Evolutionary conservation across 139 green algal genomes (phyloP), one percentile per base, ranked within the genome.

Genomic region (Haematococcus lacustris): DNA sequence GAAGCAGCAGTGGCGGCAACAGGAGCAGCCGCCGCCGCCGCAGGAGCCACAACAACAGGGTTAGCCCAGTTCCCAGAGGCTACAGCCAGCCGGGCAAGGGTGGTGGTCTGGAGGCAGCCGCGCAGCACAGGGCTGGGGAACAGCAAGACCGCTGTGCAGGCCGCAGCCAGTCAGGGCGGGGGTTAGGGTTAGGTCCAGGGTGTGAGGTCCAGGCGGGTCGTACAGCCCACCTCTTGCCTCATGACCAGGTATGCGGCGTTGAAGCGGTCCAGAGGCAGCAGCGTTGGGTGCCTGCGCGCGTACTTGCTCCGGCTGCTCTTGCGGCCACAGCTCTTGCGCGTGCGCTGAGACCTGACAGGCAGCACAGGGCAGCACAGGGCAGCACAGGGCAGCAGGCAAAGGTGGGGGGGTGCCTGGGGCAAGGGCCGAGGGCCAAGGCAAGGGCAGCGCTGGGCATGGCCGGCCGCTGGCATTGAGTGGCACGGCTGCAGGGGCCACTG

Each of bases 221-320:
- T n/a, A n/a, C n/a, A n/a, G 13, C 72, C 25, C 38, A 43, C 64
- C 59, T 73, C 38, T 30, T 68, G 35, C 51, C 68, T 2, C n/a
- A 71, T 34, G 1, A 17, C 33, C 40, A 76, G 32, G 70, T 77
- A 76, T 21, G 67, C 80, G n/a, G 76, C 73, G 50, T 85, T 85
- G 65, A 70, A 51, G 32, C 47, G 62, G 32, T 81, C 76, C 60
- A 86, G 41, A 2, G 73, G 59, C 23, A 66, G 35, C 65, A 74
- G 63, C 4, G 34, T 33, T 6, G 34, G 50, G 30, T 43, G 61
- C 34, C 37, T 60, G 3, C 40, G 65, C 63, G 41, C 59, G 37
- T 40, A 39, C 30, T 39, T 64, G 60, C 38, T n/a, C 17, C 17
- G 37, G 3, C 64, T 4, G 7, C 38, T 51, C n/a, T 41, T 25